phyloP scores from a whole-genome alignment of 805 yeast species.

The Metschnikowia henanensis region DNA sequence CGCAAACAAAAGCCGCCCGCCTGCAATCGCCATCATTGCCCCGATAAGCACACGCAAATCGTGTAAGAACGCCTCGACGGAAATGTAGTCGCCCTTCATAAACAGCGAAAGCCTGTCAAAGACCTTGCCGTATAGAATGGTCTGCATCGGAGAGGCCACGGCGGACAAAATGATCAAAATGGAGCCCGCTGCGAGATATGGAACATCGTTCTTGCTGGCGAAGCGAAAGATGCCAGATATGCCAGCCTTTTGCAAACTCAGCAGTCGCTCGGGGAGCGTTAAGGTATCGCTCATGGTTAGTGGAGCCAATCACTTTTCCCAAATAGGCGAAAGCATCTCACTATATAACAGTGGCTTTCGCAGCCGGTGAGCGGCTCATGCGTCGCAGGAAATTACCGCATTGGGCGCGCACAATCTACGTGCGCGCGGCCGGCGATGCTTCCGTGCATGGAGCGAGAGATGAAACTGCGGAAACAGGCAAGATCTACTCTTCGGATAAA shows the following conservation, averaged over 20 bases:
- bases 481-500: conserved; percentile 3
- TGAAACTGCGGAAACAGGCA: conserved; percentile 7
- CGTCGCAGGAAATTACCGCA: conserved; percentile 12
- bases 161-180: conserved; percentile 52
- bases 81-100: conserved; percentile 30
- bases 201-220: conserved; percentile 11
- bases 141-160: conserved; percentile 55
- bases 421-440: neutral
- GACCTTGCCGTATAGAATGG: conserved; percentile 65
- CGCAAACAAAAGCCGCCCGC: conserved; percentile 28
- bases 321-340: conserved; percentile 6
- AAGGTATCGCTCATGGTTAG: neutral
- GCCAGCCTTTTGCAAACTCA: neutral
- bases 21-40: conserved; percentile 34
- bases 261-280: neutral
- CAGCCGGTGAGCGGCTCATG: conserved; percentile 3
- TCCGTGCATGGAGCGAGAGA: conserved; percentile 5
- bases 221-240: conserved; percentile 14
- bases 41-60: conserved; percentile 30
- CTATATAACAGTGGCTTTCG: conserved; percentile 8
- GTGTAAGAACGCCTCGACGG: conserved; percentile 20
- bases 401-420: conserved; percentile 15
- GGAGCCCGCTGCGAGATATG: conserved; percentile 11
- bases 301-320: conserved; percentile 1
- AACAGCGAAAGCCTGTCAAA: conserved; percentile 41